phyloP scores from a whole-genome alignment of 2,329 filamentous ascomycete species.

The Scopulariopsis brevicaulis region DNA sequence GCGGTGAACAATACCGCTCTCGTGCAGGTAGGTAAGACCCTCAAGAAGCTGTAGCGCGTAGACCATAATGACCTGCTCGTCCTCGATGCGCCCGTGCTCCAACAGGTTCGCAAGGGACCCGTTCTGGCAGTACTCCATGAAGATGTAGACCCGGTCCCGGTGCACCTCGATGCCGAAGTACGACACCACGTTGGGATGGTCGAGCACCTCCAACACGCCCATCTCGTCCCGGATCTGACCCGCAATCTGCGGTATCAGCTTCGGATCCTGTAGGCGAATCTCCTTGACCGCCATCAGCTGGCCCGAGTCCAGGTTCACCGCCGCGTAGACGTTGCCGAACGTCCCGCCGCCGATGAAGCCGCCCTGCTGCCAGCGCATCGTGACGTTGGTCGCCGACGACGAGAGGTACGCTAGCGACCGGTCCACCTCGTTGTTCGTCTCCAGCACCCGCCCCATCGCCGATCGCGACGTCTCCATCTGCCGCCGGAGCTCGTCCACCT shows the following conservation, averaged over 20 bases:
- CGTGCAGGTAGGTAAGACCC: conserved; percentile 86
- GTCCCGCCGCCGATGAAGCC: conserved; percentile 95
- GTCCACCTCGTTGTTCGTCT: conserved; percentile 92
- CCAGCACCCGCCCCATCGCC: conserved; percentile 78
- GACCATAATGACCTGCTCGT: conserved; percentile 95
- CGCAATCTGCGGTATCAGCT: conserved; percentile 88
- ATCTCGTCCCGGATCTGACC: conserved; percentile 95
- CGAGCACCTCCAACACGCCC: conserved; percentile 86
- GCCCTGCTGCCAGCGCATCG: conserved; percentile 96
- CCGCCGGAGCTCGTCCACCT: conserved; percentile 68
- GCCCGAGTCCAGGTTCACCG: conserved; percentile 92
- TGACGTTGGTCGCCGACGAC: conserved; percentile 88
- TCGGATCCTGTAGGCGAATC: conserved; percentile 91
- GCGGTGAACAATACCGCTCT: conserved; percentile 83
- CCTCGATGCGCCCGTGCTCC: conserved; percentile 93
- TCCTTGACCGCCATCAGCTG: conserved; percentile 98
- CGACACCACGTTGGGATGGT: conserved; percentile 95
- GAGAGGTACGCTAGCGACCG: conserved; percentile 89
- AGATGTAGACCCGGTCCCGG: conserved; percentile 98
- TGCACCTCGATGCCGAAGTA: conserved; percentile 98
- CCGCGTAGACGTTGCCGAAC: conserved; percentile 94
- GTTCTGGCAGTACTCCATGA: conserved; percentile 98
- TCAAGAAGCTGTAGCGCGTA: conserved; percentile 91
- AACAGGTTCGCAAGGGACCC: conserved; percentile 82
- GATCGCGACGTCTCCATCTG: conserved; percentile 77